phyloP scores from a whole-genome alignment of 331 rosid genomes.

The Prunus yedoensis region DNA sequence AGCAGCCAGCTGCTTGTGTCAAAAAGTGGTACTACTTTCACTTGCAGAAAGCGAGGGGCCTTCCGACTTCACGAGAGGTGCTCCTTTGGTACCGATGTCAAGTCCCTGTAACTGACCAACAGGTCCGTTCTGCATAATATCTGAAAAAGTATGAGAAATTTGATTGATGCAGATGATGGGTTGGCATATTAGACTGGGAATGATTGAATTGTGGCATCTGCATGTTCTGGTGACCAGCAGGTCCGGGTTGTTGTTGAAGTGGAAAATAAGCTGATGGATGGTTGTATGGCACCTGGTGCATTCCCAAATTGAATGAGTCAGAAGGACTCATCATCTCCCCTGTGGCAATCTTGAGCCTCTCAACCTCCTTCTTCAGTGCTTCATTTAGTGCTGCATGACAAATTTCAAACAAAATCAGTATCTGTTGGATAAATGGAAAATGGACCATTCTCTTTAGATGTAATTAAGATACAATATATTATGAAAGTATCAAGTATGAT shows the following conservation, averaged over 20 bases:
- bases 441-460: neutral
- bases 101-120: constrained; percentile 92
- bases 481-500: neutral
- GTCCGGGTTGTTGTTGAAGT: constrained; percentile 57
- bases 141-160: constrained; percentile 62
- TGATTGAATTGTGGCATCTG: constrained; percentile 55
- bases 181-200: constrained; percentile 46
- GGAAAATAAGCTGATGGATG: constrained; percentile 65
- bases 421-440: neutral
- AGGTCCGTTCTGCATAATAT: constrained; percentile 73
- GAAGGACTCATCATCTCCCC: constrained; percentile 79
- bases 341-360: constrained; percentile 86
- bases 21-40: constrained; percentile 84
- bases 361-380: constrained; percentile 93
- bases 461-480: neutral
- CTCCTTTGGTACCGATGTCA: constrained; percentile 73
- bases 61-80: constrained; percentile 68
- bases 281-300: constrained; percentile 68
- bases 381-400: constrained; percentile 74
- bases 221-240: constrained; percentile 57
- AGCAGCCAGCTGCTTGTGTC: constrained; percentile 40
- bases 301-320: constrained; percentile 79
- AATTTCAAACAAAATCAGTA: constrained; percentile 13
- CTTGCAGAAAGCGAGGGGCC: constrained; percentile 86
- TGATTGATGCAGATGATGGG: constrained; percentile 62